These are phyloP conservation scores for Penicillium samsonianum DNA, from an alignment of 495 filamentous ascomycete species.

Conservation along the genomic window DNA sequence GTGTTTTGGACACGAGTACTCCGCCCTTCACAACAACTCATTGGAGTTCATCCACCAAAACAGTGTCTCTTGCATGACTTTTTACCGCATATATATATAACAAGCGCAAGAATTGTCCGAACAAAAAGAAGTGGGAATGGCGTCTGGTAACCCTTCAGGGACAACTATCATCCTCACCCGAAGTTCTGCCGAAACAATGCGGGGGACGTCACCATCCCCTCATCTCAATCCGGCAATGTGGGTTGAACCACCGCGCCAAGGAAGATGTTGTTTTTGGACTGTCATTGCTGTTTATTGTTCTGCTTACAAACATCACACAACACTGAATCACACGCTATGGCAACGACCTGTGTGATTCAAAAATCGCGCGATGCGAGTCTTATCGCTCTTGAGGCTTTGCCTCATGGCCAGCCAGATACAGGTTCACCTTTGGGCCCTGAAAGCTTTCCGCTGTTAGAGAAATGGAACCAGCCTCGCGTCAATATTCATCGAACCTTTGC, in stretches of 20 bases:
- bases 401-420: conserved; percentile 6
- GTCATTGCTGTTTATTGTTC: background rate
- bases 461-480: conserved; percentile 69
- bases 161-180: background rate
- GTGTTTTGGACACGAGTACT: background rate
- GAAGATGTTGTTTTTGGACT: background rate
- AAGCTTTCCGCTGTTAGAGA: conserved; percentile 23
- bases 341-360: conserved; percentile 17
- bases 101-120: background rate
- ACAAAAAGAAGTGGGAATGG: background rate
- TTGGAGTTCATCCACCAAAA: background rate
- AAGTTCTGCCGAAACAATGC: conserved; percentile 4
- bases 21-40: background rate
- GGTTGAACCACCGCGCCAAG: background rate
- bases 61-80: background rate
- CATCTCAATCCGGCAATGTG: background rate
- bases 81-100: background rate
- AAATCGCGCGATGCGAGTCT: conserved; percentile 15
- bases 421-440: conserved; percentile 1
- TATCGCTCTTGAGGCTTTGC: conserved; percentile 25
- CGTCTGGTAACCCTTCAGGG: background rate
- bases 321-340: conserved; percentile 10
- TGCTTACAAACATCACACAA: background rate
- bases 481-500: conserved; percentile 67
- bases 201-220: conserved; percentile 3